Evolutionary conservation across 495 filamentous ascomycete species (phyloP), one percentile per base, ranked within the genome.

Genomic region (Pyronema domesticum): DNA sequence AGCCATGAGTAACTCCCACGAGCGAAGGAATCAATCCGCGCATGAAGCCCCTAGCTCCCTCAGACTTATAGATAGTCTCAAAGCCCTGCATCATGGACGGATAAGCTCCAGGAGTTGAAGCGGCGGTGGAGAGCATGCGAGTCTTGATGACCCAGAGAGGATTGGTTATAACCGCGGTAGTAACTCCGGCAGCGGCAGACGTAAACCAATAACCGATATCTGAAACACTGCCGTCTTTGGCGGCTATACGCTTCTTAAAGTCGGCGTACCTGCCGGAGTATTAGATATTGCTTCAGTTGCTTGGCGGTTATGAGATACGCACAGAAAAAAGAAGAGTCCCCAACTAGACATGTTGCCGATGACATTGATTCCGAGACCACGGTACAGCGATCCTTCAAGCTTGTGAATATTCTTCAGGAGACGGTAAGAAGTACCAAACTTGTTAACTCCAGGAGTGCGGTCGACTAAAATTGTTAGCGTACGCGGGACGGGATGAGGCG

Each of bases 141-240:
- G 91, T 99, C 68, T 96, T 96, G 65, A 99, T 77, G 6, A 99
- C 91, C 91, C 91, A 99, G 63, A 99, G 83, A 4, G 91, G 91
- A 65, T 99, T 99, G 47, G 93, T 96, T 57, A 84, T 71, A 23
- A 88, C 65, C 37, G 86, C 82, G 5, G 86, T 89, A 15, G 83
- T 61, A 34, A 71, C 68, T 75, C 87, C 87, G 53, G 87, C 84
- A 46, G 74, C 68, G 36, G 80, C 82, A 39, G 86, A 91, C 19
- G 91, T 80, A 47, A 82, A 62, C 64, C 95, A 88, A 69, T 86
- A 95, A 65, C 95, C 87, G 40, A 72, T 71, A 7, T 82, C 80
- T n/a, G 76, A 70, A 2, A 89, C 76, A 19, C 54, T 50, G 54
- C 52, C 42, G 35, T 37, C 57, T 17, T 63, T 46, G 15, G 53